These are phyloP conservation scores for Hypoxylon subgilvum DNA, from an alignment of 495 filamentous ascomycete genomes.

Conservation along the genomic window DNA sequence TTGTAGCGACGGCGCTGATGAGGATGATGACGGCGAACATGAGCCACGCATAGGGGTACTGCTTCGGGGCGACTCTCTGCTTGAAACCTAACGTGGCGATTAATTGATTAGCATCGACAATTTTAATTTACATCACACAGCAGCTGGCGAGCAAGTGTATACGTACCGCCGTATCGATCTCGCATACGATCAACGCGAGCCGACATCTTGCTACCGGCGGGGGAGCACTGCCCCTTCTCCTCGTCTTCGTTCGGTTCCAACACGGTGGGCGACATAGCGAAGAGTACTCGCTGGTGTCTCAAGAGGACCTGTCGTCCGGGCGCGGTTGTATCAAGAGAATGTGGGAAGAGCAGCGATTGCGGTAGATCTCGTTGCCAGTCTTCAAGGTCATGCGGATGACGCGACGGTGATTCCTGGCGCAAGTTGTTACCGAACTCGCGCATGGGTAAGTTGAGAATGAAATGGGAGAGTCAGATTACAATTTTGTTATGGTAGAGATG, in stretches of 20 bases:
- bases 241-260: not conserved
- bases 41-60: conserved; percentile 18
- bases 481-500: not conserved
- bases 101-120: not conserved
- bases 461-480: not conserved
- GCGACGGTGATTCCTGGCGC: not conserved
- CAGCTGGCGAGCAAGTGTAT: not conserved
- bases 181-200: not conserved
- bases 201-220: not conserved
- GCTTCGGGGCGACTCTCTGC: conserved; percentile 2
- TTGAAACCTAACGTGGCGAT: conserved; percentile 10
- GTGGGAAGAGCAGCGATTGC: conserved; percentile 13
- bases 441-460: not conserved
- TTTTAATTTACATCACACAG: not conserved
- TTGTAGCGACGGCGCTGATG: not conserved
- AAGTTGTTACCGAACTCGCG: not conserved
- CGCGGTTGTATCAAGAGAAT: conserved; percentile 9
- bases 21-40: conserved; percentile 15
- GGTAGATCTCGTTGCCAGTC: conserved; percentile 17
- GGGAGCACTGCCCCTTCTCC: not conserved
- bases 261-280: conserved; percentile 1
- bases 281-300: conserved; percentile 14
- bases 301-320: conserved; percentile 22
- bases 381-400: not conserved
- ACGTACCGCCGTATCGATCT: conserved; percentile 3